These are phyloP conservation scores for Filobasidium wieringae DNA, from an alignment of 768 basidiomycete genomes.

Conservation along the genomic window DNA sequence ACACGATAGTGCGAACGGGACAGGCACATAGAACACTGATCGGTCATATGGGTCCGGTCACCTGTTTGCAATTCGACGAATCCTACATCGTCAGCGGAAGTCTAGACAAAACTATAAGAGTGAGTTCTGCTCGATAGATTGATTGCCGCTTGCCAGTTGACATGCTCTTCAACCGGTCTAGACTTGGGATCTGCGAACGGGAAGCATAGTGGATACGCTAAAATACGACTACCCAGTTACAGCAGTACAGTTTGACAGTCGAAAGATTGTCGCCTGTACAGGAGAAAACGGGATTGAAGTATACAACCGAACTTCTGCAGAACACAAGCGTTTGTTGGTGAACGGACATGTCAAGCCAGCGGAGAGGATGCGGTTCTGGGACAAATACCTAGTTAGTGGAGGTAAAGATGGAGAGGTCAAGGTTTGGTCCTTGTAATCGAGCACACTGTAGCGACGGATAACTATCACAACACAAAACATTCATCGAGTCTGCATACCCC, in stretches of 20 bases:
- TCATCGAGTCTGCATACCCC: no score
- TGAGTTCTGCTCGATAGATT: no score
- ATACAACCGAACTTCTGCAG: conserved; percentile 87
- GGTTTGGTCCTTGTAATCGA: conserved; percentile 73
- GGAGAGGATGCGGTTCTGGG: conserved; percentile 85
- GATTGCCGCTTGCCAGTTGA: no score
- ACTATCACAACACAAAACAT: no score
- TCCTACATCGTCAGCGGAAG: conserved; percentile 83
- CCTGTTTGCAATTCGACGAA: conserved; percentile 91
- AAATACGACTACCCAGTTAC: conserved; percentile 85
- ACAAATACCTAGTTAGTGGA: conserved; percentile 83
- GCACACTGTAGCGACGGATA: neutral
- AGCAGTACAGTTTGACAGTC: conserved; percentile 80
- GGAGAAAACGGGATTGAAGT: conserved; percentile 91
- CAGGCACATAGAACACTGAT: conserved; percentile 85
- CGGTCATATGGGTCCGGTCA: conserved; percentile 87
- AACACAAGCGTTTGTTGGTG: conserved; percentile 67
- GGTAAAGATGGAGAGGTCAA: conserved; percentile 75
- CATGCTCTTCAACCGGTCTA: no score
- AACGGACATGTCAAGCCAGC: conserved; percentile 91
- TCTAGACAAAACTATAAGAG: conserved; percentile 82
- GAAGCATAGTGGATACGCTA: conserved; percentile 74
- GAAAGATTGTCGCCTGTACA: conserved; percentile 81
- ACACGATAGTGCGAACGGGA: conserved; percentile 78
- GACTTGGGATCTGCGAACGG: conserved; percentile 95